These are phyloP conservation scores for Metschnikowia cubensis DNA, from an alignment of 805 yeast genomes.

Conservation along the genomic window DNA sequence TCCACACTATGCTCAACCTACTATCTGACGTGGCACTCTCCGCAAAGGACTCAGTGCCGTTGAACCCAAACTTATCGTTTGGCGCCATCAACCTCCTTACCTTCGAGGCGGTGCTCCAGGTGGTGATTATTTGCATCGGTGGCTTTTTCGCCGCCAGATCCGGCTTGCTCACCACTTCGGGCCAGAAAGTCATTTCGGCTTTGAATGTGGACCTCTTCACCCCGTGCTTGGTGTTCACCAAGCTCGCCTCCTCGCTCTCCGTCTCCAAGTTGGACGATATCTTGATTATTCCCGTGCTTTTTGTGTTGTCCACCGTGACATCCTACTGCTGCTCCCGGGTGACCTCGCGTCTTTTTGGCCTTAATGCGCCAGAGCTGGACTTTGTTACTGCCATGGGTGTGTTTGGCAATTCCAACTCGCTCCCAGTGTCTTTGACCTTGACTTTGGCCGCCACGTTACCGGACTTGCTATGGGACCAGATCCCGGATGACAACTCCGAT, in stretches of 20 bases:
- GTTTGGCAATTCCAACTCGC: conserved; percentile 91
- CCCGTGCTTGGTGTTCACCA: conserved; percentile 89
- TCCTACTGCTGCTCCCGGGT: conserved; percentile 61
- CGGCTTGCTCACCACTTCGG: conserved; percentile 63
- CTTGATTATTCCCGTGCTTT: conserved; percentile 79
- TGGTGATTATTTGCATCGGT: conserved; percentile 77
- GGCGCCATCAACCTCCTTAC: conserved; percentile 60
- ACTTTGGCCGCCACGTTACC: conserved; percentile 76
- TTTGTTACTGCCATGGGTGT: conserved; percentile 97
- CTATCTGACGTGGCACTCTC: conserved; percentile 5
- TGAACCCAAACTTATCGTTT: conserved; percentile 31
- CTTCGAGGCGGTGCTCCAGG: conserved; percentile 88
- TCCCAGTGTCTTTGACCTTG: conserved; percentile 87
- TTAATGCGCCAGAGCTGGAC: conserved; percentile 76
- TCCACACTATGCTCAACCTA: conserved; percentile 5
- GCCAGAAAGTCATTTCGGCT: conserved; percentile 72
- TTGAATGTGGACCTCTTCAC: conserved; percentile 91
- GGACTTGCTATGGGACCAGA: conserved; percentile 69
- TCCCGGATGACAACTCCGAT: conserved; percentile 61
- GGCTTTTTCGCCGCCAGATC: conserved; percentile 82
- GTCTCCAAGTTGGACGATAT: conserved; percentile 75
- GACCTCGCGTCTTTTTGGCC: conserved; percentile 47
- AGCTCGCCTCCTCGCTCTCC: conserved; percentile 64
- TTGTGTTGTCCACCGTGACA: conserved; percentile 74
- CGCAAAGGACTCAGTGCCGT: conserved; percentile 2